A percentile compares a stretch with the other conserved stretches of the same genome.
phyloP scores from a whole-genome alignment of 2,329 filamentous ascomycete species.

The Colletotrichum gloeosporioides region DNA sequence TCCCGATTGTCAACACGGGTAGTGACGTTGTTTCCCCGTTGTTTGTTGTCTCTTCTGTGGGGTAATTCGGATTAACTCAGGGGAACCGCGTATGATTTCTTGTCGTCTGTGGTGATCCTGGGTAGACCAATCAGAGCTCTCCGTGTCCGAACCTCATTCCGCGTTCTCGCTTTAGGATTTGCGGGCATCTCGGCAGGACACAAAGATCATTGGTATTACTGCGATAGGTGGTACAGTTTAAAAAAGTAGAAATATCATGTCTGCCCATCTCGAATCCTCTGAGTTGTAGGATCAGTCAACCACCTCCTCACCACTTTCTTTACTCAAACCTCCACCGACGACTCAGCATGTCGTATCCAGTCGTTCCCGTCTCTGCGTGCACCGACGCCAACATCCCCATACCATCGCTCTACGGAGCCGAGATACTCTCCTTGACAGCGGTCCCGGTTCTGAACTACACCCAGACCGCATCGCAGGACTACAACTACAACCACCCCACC shows the following conservation, averaged over 20 bases:
- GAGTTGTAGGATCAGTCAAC: fast-evolving
- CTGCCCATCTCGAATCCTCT: fast-evolving
- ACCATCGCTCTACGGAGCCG: constrained; percentile 12
- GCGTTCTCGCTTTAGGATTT: neutral
- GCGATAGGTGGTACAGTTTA: fast-evolving
- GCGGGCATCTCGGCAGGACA: neutral
- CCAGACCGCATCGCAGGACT: neutral
- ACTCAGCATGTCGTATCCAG: neutral
- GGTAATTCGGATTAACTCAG: neutral
- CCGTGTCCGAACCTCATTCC: neutral
- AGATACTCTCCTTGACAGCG: constrained; percentile 11
- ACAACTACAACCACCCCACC: constrained; percentile 2
- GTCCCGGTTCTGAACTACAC: constrained; percentile 19
- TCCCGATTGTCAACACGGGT: neutral
- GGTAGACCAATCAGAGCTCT: neutral
- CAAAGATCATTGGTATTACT: fast-evolving
- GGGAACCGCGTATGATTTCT: neutral
- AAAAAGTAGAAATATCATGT: neutral
- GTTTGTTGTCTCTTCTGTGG: neutral
- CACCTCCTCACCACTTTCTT: neutral
- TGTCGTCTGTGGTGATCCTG: neutral
- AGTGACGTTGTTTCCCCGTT: neutral
- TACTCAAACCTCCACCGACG: neutral
- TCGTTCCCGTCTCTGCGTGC: neutral
- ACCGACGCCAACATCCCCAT: neutral